Conservation (phyloP, 1,284 basidiomycete genomes). For the Sphaerobolus stellatus region DNA sequence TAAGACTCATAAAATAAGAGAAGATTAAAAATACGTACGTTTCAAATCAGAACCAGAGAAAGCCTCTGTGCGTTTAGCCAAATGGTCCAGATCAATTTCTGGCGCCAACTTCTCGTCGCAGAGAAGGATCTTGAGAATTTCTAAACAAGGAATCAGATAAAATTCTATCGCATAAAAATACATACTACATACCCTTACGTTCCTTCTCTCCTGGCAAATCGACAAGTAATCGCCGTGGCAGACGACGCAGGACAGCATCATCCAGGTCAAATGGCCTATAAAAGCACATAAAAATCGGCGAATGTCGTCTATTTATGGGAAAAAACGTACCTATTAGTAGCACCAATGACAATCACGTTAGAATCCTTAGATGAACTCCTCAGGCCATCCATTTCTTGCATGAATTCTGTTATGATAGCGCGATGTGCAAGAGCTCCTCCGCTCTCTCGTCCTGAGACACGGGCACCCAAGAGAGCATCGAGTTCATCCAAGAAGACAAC, state of each 20-base stretch:
- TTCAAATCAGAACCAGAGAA: constrained; percentile 95
- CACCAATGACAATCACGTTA: constrained; percentile 90
- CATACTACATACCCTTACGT: constrained; percentile 60
- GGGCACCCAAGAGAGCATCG: constrained; percentile 89
- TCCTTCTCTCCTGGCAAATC: constrained; percentile 84
- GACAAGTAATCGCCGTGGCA: constrained; percentile 80
- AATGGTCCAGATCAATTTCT: constrained; percentile 62
- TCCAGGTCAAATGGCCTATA: constrained; percentile 76
- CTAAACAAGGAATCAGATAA: constrained; percentile 40
- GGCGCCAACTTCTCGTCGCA: constrained; percentile 70
- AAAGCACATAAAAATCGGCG: not conserved
- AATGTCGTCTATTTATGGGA: not conserved
- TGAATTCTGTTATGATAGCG: constrained; percentile 88
- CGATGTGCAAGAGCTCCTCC: constrained; percentile 83
- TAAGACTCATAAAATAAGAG: not conserved
- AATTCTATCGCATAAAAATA: not conserved
- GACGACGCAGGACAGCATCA: constrained; percentile 79
- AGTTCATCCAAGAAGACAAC: constrained; percentile 97
- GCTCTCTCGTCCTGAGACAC: constrained; percentile 76
- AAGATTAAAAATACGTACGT: constrained; percentile 60
- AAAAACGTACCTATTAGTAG: constrained; percentile 72
- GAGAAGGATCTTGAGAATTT: constrained; percentile 81
- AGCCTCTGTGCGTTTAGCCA: constrained; percentile 77
- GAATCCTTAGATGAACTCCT: constrained; percentile 77
- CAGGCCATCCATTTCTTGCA: constrained; percentile 98